phyloP scores from a whole-genome alignment of 2,329 filamentous ascomycete genomes.

The Colletotrichum orbiculare region DNA sequence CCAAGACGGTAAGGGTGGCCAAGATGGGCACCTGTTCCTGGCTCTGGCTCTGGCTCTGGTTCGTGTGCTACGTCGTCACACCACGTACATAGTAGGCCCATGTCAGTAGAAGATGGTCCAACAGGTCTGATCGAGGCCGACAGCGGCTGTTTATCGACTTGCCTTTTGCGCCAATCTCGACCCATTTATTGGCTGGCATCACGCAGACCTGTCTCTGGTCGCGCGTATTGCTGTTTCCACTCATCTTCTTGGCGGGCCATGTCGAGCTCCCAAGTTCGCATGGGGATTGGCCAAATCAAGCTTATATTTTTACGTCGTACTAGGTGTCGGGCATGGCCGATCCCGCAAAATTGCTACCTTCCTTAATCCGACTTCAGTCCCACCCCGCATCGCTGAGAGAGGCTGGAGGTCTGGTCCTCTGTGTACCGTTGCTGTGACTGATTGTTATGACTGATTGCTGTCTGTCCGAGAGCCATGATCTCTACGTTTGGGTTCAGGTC shows the following conservation, averaged over 20 bases:
- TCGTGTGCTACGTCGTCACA: no score
- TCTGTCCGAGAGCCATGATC: no score
- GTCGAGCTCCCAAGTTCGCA: background rate
- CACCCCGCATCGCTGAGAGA: background rate
- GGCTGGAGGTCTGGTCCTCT: no score
- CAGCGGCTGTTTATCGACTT: constrained; percentile 18
- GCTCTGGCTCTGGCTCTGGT: background rate
- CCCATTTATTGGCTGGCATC: constrained; percentile 19
- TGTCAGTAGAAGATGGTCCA: no score
- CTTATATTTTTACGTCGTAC: constrained; percentile 15
- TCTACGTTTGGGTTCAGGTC: no score
- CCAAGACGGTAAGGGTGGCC: constrained; percentile 28
- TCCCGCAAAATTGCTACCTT: constrained; percentile 28
- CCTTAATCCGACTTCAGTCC: constrained; percentile 25
- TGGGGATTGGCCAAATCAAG: constrained; percentile 27
- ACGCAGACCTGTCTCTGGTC: constrained; percentile 6
- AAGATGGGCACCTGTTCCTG: constrained; percentile 18
- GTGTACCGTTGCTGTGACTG: no score
- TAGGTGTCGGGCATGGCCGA: constrained; percentile 22
- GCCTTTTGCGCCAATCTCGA: constrained; percentile 22
- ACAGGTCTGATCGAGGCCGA: constrained; percentile 7
- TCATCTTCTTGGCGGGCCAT: constrained; percentile 12
- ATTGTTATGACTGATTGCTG: no score
- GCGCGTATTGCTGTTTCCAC: constrained; percentile 17
- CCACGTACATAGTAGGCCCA: no score